Evolutionary conservation across 2,329 filamentous ascomycete species (phyloP).

Genomic region (Colletotrichum horii): DNA sequence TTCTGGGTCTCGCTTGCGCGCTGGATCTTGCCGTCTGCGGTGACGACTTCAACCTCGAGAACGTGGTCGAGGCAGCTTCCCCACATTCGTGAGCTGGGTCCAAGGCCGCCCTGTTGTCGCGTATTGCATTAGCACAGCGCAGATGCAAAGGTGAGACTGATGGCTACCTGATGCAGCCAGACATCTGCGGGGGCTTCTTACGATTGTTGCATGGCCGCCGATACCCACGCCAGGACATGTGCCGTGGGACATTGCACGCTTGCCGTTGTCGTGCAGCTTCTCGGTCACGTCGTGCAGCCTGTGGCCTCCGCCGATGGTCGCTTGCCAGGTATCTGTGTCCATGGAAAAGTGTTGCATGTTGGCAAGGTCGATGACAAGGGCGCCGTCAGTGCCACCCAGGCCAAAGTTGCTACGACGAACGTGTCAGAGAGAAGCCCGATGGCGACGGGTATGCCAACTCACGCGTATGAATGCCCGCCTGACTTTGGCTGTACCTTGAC

Average conservation of each 20-base stretch:
- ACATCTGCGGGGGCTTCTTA: constrained; percentile 32
- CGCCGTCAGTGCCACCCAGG: constrained; percentile 55
- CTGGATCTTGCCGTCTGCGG: constrained; percentile 56
- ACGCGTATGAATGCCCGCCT: constrained; percentile 70
- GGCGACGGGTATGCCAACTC: constrained; percentile 24
- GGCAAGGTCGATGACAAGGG: constrained; percentile 58
- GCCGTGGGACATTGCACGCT: constrained; percentile 64
- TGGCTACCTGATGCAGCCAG: not conserved
- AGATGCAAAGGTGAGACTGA: not conserved
- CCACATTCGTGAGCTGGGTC: constrained; percentile 65
- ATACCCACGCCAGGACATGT: constrained; percentile 64
- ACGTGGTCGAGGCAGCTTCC: constrained; percentile 61
- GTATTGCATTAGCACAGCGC: not conserved
- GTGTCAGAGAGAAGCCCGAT: not conserved
- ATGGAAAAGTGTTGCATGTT: constrained; percentile 59
- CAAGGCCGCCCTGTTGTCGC: constrained; percentile 56
- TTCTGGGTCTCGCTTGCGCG: constrained; percentile 53
- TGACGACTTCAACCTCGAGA: constrained; percentile 60
- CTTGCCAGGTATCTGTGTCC: constrained; percentile 56
- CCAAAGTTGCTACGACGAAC: constrained; percentile 39
- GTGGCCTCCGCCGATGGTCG: constrained; percentile 59
- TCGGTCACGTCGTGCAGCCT: constrained; percentile 57
- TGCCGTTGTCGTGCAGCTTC: constrained; percentile 53
- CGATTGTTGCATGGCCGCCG: constrained; percentile 63
- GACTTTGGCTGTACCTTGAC: constrained; percentile 66